Conservation (phyloP, 176 grass and related monocot genomes). For the Oropetium thomaeum region DNA sequence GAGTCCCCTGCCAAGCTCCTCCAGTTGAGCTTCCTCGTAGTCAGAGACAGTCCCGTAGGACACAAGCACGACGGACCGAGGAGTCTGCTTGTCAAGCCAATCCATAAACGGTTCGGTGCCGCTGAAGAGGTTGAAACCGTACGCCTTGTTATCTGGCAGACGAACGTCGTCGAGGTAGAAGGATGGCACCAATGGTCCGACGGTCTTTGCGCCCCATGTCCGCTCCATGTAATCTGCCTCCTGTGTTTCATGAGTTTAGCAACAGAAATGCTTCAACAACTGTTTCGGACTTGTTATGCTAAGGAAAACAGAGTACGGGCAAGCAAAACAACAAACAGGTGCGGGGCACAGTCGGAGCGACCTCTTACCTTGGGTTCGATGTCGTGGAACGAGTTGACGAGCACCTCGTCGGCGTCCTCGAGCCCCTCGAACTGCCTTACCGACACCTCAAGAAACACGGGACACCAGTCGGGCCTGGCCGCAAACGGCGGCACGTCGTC, state of each 20-base stretch:
- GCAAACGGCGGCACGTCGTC: slow-evolving; percentile 20
- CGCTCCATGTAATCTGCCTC: slow-evolving; percentile 26
- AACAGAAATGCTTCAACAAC: background rate
- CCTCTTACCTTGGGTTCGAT: slow-evolving; percentile 16
- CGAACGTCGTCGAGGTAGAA: slow-evolving; percentile 5
- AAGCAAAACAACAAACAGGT: background rate
- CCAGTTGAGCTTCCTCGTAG: background rate
- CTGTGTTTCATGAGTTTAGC: slow-evolving; percentile 7
- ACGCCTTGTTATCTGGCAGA: background rate
- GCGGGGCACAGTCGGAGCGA: background rate
- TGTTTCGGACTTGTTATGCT: too few species aligned
- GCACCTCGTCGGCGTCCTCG: slow-evolving; percentile 19
- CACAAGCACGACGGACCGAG: background rate
- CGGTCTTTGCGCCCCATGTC: slow-evolving; percentile 15
- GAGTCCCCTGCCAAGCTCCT: slow-evolving; percentile 27
- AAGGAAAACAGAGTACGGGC: background rate
- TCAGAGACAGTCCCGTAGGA: slow-evolving; percentile 16
- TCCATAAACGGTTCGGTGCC: background rate
- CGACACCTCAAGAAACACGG: accelerated
- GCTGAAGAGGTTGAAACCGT: slow-evolving; percentile 28
- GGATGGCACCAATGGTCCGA: slow-evolving; percentile 13
- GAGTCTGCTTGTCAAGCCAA: slow-evolving; percentile 1
- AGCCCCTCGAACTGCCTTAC: slow-evolving; percentile 9
- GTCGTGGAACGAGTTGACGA: slow-evolving; percentile 9
- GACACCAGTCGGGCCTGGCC: background rate